Evolutionary conservation across 2,329 filamentous ascomycete species (phyloP).

Genomic region (Nigrospora oryzae): DNA sequence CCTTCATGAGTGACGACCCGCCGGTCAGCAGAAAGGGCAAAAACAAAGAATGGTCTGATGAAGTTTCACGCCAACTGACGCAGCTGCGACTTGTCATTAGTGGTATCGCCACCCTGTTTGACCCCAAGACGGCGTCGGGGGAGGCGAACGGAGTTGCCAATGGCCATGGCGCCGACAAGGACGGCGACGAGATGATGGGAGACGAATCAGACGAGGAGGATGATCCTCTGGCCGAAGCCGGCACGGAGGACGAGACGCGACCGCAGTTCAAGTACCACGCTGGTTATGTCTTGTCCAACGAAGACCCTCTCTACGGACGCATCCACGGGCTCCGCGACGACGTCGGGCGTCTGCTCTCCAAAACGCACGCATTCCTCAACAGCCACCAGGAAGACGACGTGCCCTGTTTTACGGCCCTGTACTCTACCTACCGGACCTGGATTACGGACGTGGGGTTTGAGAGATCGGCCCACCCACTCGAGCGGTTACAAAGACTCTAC

Average conservation of each 20-base stretch:
- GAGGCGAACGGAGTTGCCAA: constrained; percentile 28
- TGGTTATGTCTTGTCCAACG: constrained; percentile 68
- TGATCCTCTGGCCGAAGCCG: constrained; percentile 52
- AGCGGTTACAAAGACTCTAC: constrained; percentile 77
- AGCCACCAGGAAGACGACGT: constrained; percentile 91
- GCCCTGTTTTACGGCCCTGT: constrained; percentile 85
- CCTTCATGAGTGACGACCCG: constrained; percentile 73
- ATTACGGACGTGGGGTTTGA: constrained; percentile 97
- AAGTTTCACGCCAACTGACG: constrained; percentile 82
- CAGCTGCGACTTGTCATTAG: constrained; percentile 84
- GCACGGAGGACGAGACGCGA: constrained; percentile 73
- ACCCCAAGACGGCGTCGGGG: constrained; percentile 63
- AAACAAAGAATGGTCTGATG: constrained; percentile 98
- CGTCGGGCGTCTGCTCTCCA: constrained; percentile 72
- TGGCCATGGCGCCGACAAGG: constrained; percentile 29
- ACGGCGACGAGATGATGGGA: constrained; percentile 40
- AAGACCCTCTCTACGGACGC: constrained; percentile 55
- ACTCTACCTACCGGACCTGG: constrained; percentile 89
- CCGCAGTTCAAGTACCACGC: constrained; percentile 84
- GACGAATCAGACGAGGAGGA: constrained; percentile 47
- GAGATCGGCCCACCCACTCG: constrained; percentile 84
- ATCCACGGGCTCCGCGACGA: constrained; percentile 77
- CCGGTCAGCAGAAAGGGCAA: constrained; percentile 86
- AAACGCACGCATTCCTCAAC: constrained; percentile 76
- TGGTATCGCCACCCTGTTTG: constrained; percentile 83